These are phyloP conservation scores for Chaetoceros muelleri DNA, from an alignment of 108 stramenopile genomes.

Conservation along the genomic window DNA sequence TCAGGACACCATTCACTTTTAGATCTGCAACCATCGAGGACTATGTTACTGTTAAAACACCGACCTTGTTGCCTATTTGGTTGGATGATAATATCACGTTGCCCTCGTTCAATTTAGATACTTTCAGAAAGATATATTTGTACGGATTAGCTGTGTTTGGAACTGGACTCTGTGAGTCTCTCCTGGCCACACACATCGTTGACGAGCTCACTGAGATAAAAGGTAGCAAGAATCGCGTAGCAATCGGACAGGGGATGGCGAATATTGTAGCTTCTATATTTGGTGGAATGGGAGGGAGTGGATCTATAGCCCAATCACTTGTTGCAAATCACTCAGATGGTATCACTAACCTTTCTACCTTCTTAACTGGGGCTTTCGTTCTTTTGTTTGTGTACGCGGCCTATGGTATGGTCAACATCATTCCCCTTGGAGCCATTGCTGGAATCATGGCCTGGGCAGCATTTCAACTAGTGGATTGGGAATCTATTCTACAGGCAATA, in stretches of 20 bases:
- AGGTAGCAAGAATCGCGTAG: constrained; percentile 2
- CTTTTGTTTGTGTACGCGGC: constrained; percentile 1
- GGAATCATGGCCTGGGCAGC: neutral
- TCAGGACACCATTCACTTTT: neutral
- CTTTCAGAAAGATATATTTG: constrained; percentile 2
- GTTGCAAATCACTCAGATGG: constrained; percentile 1
- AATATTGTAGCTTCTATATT: neutral
- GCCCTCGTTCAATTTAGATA: constrained; percentile 1
- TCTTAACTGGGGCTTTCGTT: neutral
- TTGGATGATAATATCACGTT: neutral
- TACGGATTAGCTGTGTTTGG: constrained; percentile 3
- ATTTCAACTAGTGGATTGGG: constrained; percentile 1
- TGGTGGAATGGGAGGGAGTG: constrained; percentile 6
- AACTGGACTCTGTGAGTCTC: neutral
- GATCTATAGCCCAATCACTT: neutral
- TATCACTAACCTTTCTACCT: constrained; percentile 3
- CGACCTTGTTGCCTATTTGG: neutral
- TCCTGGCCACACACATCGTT: neutral
- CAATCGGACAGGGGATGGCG: constrained; percentile 1
- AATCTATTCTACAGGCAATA: neutral
- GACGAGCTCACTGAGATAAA: neutral
- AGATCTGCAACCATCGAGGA: neutral
- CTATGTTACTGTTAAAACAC: neutral
- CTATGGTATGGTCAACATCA: neutral
- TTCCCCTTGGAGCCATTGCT: constrained; percentile 2